Evolutionary conservation across 257 asterid genomes (phyloP).

Genomic region (Solanum neorickii): DNA sequence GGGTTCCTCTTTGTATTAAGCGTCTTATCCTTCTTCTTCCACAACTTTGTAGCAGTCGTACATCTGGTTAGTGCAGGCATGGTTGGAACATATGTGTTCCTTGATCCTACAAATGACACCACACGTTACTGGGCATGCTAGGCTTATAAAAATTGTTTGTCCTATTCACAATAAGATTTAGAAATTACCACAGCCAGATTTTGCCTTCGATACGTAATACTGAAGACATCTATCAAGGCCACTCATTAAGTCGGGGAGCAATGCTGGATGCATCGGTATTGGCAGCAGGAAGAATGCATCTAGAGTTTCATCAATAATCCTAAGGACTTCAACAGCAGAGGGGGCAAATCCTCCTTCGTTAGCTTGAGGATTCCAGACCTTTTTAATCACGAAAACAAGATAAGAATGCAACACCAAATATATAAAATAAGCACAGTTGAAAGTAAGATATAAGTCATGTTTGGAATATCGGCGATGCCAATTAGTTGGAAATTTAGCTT

Average conservation of each 20-base stretch:
- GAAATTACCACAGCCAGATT: constrained; percentile 81
- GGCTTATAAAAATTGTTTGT: not conserved
- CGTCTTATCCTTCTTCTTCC: constrained; percentile 79
- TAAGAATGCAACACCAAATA: not conserved
- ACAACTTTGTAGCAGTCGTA: constrained; percentile 42
- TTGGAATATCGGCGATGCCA: not conserved
- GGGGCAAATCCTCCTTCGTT: constrained; percentile 82
- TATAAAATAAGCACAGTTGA: not conserved
- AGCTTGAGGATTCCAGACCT: constrained; percentile 84
- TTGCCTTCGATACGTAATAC: constrained; percentile 66
- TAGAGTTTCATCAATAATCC: constrained; percentile 75
- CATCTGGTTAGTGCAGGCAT: constrained; percentile 95
- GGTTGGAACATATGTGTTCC: constrained; percentile 59
- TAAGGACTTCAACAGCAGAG: constrained; percentile 80
- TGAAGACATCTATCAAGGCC: constrained; percentile 92
- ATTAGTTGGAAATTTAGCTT: not conserved
- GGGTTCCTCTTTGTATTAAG: constrained; percentile 38
- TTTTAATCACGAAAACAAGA: constrained; percentile 7
- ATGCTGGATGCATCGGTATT: constrained; percentile 91
- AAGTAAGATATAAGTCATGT: not conserved
- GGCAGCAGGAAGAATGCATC: constrained; percentile 91
- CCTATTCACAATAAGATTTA: not conserved
- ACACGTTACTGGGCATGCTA: not conserved
- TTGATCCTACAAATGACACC: constrained; percentile 46
- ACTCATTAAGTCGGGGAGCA: constrained; percentile 70